Evolutionary conservation across 2,329 filamentous ascomycete genomes (phyloP).

Genomic region (Diaporthe sp.): DNA sequence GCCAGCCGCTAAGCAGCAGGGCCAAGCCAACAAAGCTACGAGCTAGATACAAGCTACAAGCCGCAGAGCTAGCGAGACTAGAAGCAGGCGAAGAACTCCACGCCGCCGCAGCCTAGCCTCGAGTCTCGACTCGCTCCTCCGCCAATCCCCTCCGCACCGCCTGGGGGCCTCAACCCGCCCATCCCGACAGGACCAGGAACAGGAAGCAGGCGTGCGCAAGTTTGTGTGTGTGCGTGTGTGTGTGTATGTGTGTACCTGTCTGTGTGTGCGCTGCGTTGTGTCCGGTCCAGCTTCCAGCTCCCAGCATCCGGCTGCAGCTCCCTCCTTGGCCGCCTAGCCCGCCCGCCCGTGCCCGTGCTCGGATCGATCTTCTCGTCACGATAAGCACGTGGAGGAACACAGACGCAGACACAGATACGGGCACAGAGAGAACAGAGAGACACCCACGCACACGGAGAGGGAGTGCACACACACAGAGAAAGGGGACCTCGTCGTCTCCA

Average conservation of each 20-base stretch:
- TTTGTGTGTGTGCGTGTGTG: background rate
- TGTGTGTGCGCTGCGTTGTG: background rate
- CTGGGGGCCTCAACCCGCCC: slow-evolving; percentile 7
- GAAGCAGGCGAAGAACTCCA: slow-evolving; percentile 24
- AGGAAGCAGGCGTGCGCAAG: background rate
- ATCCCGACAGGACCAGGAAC: slow-evolving; percentile 14
- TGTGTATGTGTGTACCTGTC: background rate
- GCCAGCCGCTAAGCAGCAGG: slow-evolving; percentile 4
- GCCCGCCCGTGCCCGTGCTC: slow-evolving; percentile 14
- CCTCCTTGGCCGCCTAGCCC: background rate
- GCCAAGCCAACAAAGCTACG: background rate
- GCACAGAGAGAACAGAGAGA: background rate
- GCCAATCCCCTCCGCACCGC: slow-evolving; percentile 8
- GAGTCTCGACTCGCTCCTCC: slow-evolving; percentile 28
- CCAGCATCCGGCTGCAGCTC: background rate
- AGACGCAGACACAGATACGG: background rate
- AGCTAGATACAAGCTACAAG: background rate
- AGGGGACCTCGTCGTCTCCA: slow-evolving; percentile 30
- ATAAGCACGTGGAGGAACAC: slow-evolving; percentile 33
- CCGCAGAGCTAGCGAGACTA: background rate
- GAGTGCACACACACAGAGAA: slow-evolving; percentile 4
- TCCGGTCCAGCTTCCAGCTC: background rate
- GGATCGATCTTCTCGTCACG: slow-evolving; percentile 4
- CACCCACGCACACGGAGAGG: background rate
- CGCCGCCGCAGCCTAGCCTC: slow-evolving; percentile 24